A percentile compares a stretch with the other conserved stretches of the same genome.
phyloP scores from a whole-genome alignment of 2,329 filamentous ascomycete species.

The Lasiodiplodia sp. region DNA sequence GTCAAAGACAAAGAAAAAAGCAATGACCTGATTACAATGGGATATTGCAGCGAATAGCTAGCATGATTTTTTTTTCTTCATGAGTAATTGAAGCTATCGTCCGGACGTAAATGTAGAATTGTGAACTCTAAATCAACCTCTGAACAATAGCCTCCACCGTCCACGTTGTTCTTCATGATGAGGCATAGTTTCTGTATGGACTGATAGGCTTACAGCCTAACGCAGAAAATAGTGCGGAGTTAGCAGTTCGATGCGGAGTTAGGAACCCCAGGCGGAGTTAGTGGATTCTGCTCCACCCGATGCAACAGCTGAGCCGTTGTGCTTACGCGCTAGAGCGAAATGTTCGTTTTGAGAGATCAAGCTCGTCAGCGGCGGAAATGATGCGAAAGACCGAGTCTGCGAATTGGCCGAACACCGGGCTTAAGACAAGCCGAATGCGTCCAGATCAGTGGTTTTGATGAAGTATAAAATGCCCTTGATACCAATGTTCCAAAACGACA shows the following conservation, averaged over 20 bases:
- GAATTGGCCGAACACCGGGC: neutral
- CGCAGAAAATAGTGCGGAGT: neutral
- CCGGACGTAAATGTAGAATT: too few species aligned
- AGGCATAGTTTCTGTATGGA: neutral
- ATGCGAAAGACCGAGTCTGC: neutral
- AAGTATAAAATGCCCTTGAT: neutral
- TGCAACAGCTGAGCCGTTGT: neutral
- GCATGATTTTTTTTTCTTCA: too few species aligned
- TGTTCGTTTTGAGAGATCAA: neutral
- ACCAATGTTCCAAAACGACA: too few species aligned
- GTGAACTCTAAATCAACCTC: too few species aligned
- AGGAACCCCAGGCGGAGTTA: neutral
- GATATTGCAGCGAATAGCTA: too few species aligned
- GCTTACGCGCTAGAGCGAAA: neutral
- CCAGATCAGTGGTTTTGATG: neutral
- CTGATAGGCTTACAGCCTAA: neutral
- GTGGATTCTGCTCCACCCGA: neutral
- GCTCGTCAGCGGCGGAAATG: too few species aligned
- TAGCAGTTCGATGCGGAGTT: neutral
- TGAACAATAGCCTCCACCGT: too few species aligned
- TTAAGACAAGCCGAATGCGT: neutral
- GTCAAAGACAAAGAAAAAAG: too few species aligned
- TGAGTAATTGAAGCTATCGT: too few species aligned
- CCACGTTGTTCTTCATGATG: too few species aligned
- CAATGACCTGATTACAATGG: too few species aligned